Base-by-base conservation (phyloP, 257 asterid species). In the Gentiana straminea region DNA sequence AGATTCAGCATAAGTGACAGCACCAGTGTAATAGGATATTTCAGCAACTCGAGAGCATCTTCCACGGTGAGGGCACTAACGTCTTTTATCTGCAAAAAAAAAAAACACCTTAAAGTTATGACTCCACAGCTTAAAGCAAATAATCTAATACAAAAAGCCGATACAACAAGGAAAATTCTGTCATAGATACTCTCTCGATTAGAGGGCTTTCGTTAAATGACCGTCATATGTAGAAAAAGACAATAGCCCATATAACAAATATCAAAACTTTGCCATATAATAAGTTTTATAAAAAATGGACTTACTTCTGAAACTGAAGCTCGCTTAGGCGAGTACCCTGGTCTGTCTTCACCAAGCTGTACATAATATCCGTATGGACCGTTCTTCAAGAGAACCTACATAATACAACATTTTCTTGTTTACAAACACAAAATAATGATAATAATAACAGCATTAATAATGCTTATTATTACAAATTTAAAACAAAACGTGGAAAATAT, bases 321-420 rank as follows among this genome's bases (percentile, higher is more conserved):
- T 62, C 98, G 84, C 78, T 90, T 87, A 59, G 95, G 96, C 50
- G 62, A 43, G 65, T 74, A 75, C 54, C 98, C 95, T 67, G 77
- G 75, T 65, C 84, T 84, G 71, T 91, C 96, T 68, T 91, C 98
- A 70, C 98, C 98, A 59, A 87, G 84, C 81, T 91, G 98, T 66
- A 87, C 79, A 62, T 91, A 91, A 77, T 68, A 45, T 72, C 96
- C 95, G 68, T 79, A 91, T 8, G 96, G 96, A 55, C 98, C 96
- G 54, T 58, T 62, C 91, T 87, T 91, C 69, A 91, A 59, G 55
- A 87, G 81, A 74, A 90, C 77, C 96, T 90, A 46, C 15, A 35
- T 49, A 57, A 58, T 46, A 13, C 24, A 24, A 51, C 48, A 61
- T 33, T 33, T 55, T 54, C n/a, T 13, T 35, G 52, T 54, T 33